A percentile compares a stretch with the other conserved stretches of the same genome.
Conservation (phyloP, 2,329 filamentous ascomycete species). For the Diaporthe sp. region DNA sequence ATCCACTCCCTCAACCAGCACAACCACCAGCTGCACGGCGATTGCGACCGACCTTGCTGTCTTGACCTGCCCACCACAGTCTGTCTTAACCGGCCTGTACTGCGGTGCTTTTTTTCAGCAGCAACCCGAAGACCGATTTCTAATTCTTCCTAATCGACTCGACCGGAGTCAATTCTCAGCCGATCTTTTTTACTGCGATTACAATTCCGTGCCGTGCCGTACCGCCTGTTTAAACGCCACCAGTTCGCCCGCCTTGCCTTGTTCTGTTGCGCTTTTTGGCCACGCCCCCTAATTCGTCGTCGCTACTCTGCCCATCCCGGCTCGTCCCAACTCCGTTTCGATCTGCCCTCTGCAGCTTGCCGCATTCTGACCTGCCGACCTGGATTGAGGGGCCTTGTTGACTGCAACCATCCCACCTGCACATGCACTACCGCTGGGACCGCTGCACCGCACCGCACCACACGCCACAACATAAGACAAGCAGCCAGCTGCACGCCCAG, state of each 20-base stretch:
- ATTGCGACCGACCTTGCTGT: constrained; percentile 22
- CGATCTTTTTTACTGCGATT: constrained; percentile 9
- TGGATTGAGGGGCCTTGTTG: constrained; percentile 22
- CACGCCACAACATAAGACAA: constrained; percentile 18
- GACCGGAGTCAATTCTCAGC: not conserved
- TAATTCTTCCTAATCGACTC: constrained; percentile 32
- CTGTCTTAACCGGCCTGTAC: constrained; percentile 39
- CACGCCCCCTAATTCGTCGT: constrained; percentile 22
- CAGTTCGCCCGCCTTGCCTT: not conserved
- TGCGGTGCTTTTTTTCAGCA: constrained; percentile 22
- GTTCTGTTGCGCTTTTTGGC: not conserved
- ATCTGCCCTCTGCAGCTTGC: constrained; percentile 10
- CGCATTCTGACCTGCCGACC: constrained; percentile 19
- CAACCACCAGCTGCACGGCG: not conserved
- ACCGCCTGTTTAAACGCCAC: constrained; percentile 7
- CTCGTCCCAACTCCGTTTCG: constrained; percentile 15
- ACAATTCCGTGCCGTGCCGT: constrained; percentile 7
- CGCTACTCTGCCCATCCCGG: constrained; percentile 25
- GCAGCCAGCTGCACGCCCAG: constrained; percentile 24
- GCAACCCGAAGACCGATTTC: constrained; percentile 9
- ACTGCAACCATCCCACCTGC: constrained; percentile 28
- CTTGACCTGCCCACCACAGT: constrained; percentile 32
- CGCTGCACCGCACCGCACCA: constrained; percentile 6
- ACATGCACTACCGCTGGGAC: not conserved
- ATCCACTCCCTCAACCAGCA: constrained; percentile 17